Evolutionary conservation across 1,284 basidiomycete genomes (phyloP).

Genomic region (Prillingera fragicola): DNA sequence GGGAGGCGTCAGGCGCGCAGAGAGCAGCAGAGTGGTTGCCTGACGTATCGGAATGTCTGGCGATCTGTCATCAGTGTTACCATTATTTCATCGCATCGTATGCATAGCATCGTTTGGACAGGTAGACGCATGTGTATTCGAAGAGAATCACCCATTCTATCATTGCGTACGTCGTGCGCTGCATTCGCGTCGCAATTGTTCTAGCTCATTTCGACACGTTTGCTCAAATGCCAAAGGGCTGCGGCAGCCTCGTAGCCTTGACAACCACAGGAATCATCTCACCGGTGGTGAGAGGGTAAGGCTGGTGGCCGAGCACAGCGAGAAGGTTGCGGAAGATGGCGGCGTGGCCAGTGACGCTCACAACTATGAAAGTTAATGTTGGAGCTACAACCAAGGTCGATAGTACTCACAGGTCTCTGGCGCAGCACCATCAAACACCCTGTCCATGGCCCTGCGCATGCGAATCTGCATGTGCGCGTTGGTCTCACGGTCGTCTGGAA

Average conservation of each 20-base stretch:
- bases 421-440: conserved; percentile 54
- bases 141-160: no score
- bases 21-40: no score
- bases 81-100: not conserved
- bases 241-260: conserved; percentile 34
- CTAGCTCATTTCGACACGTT: no score
- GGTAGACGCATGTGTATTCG: no score
- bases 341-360: conserved; percentile 51
- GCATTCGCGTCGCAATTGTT: no score
- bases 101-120: conserved; percentile 2
- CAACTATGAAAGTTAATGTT: conserved; percentile 24
- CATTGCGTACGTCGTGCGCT: no score
- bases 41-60: no score
- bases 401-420: conserved; percentile 52
- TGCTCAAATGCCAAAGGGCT: no score
- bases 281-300: conserved; percentile 43
- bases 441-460: conserved; percentile 58
- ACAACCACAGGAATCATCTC: conserved; percentile 48
- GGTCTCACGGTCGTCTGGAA: conserved; percentile 60
- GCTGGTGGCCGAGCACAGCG: conserved; percentile 41
- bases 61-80: no score
- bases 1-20: no score
- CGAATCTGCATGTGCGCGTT: conserved; percentile 56
- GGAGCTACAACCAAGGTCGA: not conserved
- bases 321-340: conserved; percentile 46